Evolutionary conservation across 805 yeast genomes (phyloP).

Genomic region (Candida xiaguanensis): DNA sequence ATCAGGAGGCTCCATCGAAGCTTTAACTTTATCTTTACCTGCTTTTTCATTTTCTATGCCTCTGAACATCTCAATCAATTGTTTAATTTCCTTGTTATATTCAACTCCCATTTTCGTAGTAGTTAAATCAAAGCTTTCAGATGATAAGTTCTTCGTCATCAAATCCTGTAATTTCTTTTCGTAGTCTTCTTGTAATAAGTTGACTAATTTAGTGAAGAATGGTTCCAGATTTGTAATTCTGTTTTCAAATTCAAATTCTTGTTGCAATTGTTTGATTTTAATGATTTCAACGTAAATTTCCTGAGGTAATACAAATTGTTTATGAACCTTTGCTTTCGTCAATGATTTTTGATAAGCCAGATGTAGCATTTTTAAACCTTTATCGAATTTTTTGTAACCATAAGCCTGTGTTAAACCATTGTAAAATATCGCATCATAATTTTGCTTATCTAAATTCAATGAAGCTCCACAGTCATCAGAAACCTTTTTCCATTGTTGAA

Average conservation of each 20-base stretch:
- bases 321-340: slow-evolving; percentile 10
- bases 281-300: slow-evolving; percentile 13
- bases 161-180: slow-evolving; percentile 9
- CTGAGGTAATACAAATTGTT: slow-evolving; percentile 13
- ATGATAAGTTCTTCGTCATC: neutral
- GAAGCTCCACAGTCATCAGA: slow-evolving; percentile 12
- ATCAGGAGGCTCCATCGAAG: slow-evolving; percentile 25
- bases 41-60: slow-evolving; percentile 11
- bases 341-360: slow-evolving; percentile 13
- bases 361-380: slow-evolving; percentile 11
- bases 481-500: slow-evolving; percentile 14
- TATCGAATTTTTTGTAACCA: slow-evolving; percentile 5
- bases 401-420: slow-evolving; percentile 11
- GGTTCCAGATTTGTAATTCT: slow-evolving; percentile 5
- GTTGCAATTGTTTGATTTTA: slow-evolving; percentile 8
- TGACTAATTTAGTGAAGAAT: slow-evolving; percentile 9
- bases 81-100: slow-evolving; percentile 10
- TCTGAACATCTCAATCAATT: slow-evolving; percentile 14
- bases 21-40: slow-evolving; percentile 7
- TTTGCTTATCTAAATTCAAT: slow-evolving; percentile 13
- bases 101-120: slow-evolving; percentile 9
- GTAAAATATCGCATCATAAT: slow-evolving; percentile 15
- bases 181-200: slow-evolving; percentile 11
- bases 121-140: slow-evolving; percentile 3
- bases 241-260: slow-evolving; percentile 7